Base-by-base conservation (phyloP, 257 asterid species). In the Gardenia jasminoides region DNA sequence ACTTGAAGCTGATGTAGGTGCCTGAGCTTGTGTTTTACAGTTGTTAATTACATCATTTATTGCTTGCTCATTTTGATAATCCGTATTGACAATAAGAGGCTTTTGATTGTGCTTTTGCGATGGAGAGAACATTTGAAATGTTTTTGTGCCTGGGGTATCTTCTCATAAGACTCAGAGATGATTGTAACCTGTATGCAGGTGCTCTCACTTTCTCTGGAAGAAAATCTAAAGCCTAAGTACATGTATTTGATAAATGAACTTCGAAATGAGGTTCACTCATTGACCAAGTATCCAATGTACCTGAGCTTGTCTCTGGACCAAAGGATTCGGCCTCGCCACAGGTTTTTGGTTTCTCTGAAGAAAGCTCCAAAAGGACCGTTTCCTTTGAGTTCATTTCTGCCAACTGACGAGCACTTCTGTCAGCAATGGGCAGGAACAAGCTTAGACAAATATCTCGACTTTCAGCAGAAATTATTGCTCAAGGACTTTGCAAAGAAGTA, bases 371-470 rank as follows among this genome's bases (percentile, higher is more conserved):
- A 89, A 77, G 98, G 98, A 81, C 98, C 97, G 67, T 94, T 93
- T 84, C 99, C 99, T 72, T 88, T 93, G 89, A 88, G 97, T 82
- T 93, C 98, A 74, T 84, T 94, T 44, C 92, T 94, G 71, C 99
- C 96, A 72, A 94, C 95, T 20, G 99, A 94, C 86, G 97, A 93
- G 86, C 76, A 85, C 87, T 94, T 93, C 83, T 94, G 98, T 86
- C 97, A 90, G 90, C 93, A 89, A 84, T 94, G 98, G 98, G 98
- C 98, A 19, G 93, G 95, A 79, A 94, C 99, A 64, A 94, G 94
- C 84, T 65, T 94, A 73, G 98, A 94, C 72, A 86, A 83, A 83
- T 94, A 94, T 87, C 86, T 94, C 30, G 97, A 89, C 76, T 94
- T 94, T 87, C 94, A 97, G 76, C 94, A 93, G 87, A 89, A 90